These are phyloP conservation scores for Cyberlindnera xylosilytica DNA, from an alignment of 805 yeast species.

Conservation along the genomic window DNA sequence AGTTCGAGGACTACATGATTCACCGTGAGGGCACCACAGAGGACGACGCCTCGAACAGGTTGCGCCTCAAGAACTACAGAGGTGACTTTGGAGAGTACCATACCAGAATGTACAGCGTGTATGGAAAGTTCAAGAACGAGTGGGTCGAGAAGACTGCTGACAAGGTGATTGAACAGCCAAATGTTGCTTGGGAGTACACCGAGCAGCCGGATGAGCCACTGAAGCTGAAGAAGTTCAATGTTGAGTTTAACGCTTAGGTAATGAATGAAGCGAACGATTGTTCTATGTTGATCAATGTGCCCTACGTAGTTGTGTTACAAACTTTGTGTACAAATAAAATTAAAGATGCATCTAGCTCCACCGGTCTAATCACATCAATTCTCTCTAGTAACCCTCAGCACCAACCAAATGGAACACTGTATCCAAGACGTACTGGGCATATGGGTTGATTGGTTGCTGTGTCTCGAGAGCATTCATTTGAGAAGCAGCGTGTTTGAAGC, in stretches of 20 bases:
- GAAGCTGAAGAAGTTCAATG: constrained; percentile 9
- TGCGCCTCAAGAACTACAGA: constrained; percentile 26
- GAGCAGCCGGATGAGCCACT: constrained; percentile 7
- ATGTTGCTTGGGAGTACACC: constrained; percentile 3
- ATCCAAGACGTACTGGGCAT: constrained; percentile 29
- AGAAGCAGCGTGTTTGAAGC: constrained; percentile 43
- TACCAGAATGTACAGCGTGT: constrained; percentile 17
- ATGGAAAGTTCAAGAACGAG: constrained; percentile 11
- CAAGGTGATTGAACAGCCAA: background rate
- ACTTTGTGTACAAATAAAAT: no score
- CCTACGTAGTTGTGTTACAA: no score
- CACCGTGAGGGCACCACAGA: constrained; percentile 12
- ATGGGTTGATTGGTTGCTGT: constrained; percentile 20
- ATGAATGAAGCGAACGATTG: no score
- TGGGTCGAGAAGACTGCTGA: constrained; percentile 5
- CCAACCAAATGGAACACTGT: constrained; percentile 33
- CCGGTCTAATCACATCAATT: no score
- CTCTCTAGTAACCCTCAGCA: constrained; percentile 20
- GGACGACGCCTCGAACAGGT: constrained; percentile 18
- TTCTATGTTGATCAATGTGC: no score
- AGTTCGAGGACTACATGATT: constrained; percentile 18
- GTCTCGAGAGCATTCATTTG: constrained; percentile 14
- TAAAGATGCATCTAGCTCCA: no score
- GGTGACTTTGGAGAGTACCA: constrained; percentile 28
- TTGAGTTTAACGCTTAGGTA: background rate